phyloP scores from a whole-genome alignment of 2,329 filamentous ascomycete genomes.

The Aspergillus tamarii region DNA sequence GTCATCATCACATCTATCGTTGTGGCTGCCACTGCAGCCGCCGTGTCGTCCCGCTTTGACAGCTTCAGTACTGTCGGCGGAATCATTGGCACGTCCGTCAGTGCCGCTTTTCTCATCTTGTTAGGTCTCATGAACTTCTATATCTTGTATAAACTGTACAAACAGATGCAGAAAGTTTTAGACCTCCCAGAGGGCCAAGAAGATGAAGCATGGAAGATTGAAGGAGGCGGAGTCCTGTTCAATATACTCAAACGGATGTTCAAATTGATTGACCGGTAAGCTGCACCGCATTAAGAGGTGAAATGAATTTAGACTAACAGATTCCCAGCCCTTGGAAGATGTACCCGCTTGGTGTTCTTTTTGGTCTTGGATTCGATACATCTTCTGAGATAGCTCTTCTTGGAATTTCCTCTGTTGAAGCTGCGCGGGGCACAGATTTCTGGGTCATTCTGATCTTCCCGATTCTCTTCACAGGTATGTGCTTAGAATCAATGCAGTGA shows the following conservation, averaged over 20 bases:
- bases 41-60: conserved; percentile 78
- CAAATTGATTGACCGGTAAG: conserved; percentile 63
- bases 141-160: conserved; percentile 78
- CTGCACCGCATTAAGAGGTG: no score
- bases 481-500: conserved; percentile 19
- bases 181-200: conserved; percentile 48
- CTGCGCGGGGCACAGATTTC: conserved; percentile 80
- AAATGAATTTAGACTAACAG: neutral
- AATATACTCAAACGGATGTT: conserved; percentile 75
- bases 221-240: conserved; percentile 77
- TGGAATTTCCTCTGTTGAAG: conserved; percentile 87
- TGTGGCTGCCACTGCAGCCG: conserved; percentile 86
- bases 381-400: conserved; percentile 91
- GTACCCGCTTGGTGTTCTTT: conserved; percentile 87
- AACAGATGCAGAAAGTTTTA: conserved; percentile 67
- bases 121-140: conserved; percentile 83
- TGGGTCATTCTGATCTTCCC: conserved; percentile 96
- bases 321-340: conserved; percentile 76
- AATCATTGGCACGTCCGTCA: conserved; percentile 87
- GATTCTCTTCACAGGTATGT: conserved; percentile 77
- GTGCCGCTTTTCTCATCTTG: conserved; percentile 78
- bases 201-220: conserved; percentile 65
- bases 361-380: conserved; percentile 92
- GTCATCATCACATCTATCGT: conserved; percentile 88
- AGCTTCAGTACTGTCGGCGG: conserved; percentile 78